These are phyloP conservation scores for Quercus suber DNA, from an alignment of 306 rosid species.

Conservation along the genomic window DNA sequence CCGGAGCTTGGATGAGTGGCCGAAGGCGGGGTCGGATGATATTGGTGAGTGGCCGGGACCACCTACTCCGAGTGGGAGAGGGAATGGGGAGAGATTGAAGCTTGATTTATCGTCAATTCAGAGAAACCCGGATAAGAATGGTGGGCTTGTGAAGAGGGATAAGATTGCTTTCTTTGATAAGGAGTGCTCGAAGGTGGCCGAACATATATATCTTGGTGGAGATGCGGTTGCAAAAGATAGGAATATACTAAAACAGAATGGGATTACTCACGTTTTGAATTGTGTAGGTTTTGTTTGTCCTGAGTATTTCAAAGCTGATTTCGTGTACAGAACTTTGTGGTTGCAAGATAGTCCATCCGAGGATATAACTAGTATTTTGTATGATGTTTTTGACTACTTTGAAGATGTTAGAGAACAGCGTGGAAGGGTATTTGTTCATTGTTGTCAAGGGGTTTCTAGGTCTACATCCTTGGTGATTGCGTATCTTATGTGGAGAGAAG, in stretches of 20 bases:
- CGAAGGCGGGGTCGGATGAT: conserved; percentile 89
- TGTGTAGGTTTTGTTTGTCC: conserved; percentile 99
- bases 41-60: conserved; percentile 98
- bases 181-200: conserved; percentile 93
- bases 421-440: conserved; percentile 97
- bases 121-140: conserved; percentile 69
- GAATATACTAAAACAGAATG: conserved; percentile 79
- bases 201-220: conserved; percentile 94
- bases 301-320: conserved; percentile 84
- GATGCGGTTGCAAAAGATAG: conserved; percentile 98
- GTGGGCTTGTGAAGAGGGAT: conserved; percentile 94
- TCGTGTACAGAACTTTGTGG: conserved; percentile 93
- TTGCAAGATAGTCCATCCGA: conserved; percentile 95
- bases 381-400: conserved; percentile 96
- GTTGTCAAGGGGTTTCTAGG: conserved; percentile 99
- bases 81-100: conserved; percentile 85
- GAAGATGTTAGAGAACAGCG: conserved; percentile 91
- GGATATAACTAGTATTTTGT: conserved; percentile 92
- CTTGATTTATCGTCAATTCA: conserved; percentile 94
- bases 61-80: conserved; percentile 85
- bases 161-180: conserved; percentile 96
- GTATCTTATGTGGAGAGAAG: conserved; percentile 99
- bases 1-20: conserved; percentile 98
- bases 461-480: conserved; percentile 98
- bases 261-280: conserved; percentile 89